phyloP scores from a whole-genome alignment of 768 basidiomycete species.

The Phanerochaete sordida region DNA sequence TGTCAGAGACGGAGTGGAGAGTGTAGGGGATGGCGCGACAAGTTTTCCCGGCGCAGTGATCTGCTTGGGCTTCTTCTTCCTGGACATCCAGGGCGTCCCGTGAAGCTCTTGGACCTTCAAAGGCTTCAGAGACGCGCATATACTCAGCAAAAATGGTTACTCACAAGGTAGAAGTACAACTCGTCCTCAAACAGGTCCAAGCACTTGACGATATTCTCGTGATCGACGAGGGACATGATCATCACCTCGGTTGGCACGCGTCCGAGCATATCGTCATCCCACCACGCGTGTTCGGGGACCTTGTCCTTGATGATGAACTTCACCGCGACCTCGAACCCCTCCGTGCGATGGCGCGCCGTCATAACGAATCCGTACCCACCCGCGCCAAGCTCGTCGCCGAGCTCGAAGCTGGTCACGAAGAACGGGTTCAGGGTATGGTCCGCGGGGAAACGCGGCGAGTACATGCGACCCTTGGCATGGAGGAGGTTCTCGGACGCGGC shows the following conservation, averaged over 20 bases:
- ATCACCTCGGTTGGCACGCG: slow-evolving; percentile 79
- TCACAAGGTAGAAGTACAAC: slow-evolving; percentile 82
- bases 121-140: not conserved
- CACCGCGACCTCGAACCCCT: slow-evolving; percentile 76
- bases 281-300: slow-evolving; percentile 58
- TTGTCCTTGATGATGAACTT: slow-evolving; percentile 90
- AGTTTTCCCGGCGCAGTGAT: slow-evolving; percentile 25
- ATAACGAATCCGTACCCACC: slow-evolving; percentile 97
- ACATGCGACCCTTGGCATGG: slow-evolving; percentile 24
- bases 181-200: slow-evolving; percentile 83
- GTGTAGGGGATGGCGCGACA: slow-evolving; percentile 45
- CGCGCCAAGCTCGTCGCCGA: slow-evolving; percentile 78
- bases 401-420: slow-evolving; percentile 58
- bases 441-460: slow-evolving; percentile 54
- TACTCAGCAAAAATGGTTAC: slow-evolving; percentile 20
- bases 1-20: slow-evolving; percentile 54
- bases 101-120: slow-evolving; percentile 86
- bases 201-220: slow-evolving; percentile 81
- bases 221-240: slow-evolving; percentile 68
- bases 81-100: slow-evolving; percentile 79
- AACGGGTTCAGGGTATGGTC: slow-evolving; percentile 56
- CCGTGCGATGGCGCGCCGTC: slow-evolving; percentile 64
- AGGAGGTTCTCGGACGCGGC: slow-evolving; percentile 8
- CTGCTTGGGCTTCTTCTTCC: slow-evolving; percentile 30
- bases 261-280: slow-evolving; percentile 56